Evolutionary conservation across 1,139 yeast species (phyloP).

Genomic region (Spathaspora sp.): DNA sequence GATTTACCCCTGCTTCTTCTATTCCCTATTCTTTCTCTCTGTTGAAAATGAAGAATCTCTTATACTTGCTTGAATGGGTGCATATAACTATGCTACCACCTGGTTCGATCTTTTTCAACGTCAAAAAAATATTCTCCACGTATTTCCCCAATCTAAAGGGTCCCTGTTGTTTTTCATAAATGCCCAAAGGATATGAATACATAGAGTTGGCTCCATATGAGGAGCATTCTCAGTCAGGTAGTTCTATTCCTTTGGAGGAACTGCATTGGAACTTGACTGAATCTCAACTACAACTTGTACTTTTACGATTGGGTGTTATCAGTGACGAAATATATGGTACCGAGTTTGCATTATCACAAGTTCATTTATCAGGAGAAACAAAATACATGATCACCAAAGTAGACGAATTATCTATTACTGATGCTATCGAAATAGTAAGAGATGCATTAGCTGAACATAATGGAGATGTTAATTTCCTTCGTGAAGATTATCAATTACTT

Average conservation of each 20-base stretch:
- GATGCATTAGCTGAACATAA: conserved; percentile 39
- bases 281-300: conserved; percentile 26
- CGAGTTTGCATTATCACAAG: conserved; percentile 14
- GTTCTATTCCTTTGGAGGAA: not conserved
- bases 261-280: conserved; percentile 15
- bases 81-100: not conserved
- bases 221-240: not conserved
- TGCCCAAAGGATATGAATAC: conserved; percentile 5
- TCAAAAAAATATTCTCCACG: not conserved
- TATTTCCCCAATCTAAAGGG: not conserved
- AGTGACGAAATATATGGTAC: conserved; percentile 26
- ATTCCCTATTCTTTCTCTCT: not conserved
- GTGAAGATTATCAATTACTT: conserved; percentile 35
- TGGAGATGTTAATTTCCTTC: conserved; percentile 43
- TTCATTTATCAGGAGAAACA: conserved; percentile 21
- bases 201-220: conserved; percentile 8
- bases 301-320: conserved; percentile 31
- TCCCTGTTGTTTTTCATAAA: not conserved
- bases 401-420: conserved; percentile 18
- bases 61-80: not conserved
- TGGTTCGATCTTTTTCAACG: not conserved
- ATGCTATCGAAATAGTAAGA: conserved; percentile 35
- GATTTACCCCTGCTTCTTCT: too few relatives aligned
- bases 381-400: conserved; percentile 33
- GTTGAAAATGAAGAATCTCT: not conserved